Evolutionary conservation across 495 filamentous ascomycete genomes (phyloP), one percentile per base, ranked within the genome.

Genomic region (Penicillium argentinense): DNA sequence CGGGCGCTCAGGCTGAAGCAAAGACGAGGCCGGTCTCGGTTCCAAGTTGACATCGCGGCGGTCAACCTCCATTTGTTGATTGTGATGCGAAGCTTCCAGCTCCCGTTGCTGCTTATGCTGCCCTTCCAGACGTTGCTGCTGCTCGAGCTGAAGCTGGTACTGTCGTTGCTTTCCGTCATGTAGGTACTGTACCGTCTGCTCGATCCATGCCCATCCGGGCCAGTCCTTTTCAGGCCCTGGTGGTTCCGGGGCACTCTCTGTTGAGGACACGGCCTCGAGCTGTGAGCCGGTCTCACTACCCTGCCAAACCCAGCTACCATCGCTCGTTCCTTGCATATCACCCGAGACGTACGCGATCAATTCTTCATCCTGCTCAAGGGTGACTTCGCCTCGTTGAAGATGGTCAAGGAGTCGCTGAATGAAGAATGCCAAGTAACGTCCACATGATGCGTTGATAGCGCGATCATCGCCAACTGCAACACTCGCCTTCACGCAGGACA

Each of bases 241-340:
- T 5, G 49, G 45, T 1, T 33, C 30, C 4, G 39, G 41, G 6
- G 49, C 44, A 5, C 49, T 48, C 5, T 40, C 38, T 14, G 32
- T 45, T 14, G 48, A 37, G n/a, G 62, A 49, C 34, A 67, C 43
- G 4, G 53, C 53, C 11, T 67, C 71, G 1, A 74, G 54, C 21
- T 73, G 62, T 5, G 62, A 62, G 9, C 73, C 68, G 0, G 67
- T 71, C 55, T 82, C 89, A 47, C 76, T 79, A 19, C 81, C 88
- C 30, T 82, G 71, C 93, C 93, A 98, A 12, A 92, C 79, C 92
- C 92, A 97, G 21, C 82, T 81, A 18, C 81, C 84, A 17, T 93
- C 88, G 5, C 73, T 72, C 29, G 78, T 79, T n/a, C 86, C 88
- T 64, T 97, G 93, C 66, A 96, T 79, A 64, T 98, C 93, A 0